These are phyloP conservation scores for Capronia americana DNA, from an alignment of 2,329 filamentous ascomycete genomes.

Conservation along the genomic window DNA sequence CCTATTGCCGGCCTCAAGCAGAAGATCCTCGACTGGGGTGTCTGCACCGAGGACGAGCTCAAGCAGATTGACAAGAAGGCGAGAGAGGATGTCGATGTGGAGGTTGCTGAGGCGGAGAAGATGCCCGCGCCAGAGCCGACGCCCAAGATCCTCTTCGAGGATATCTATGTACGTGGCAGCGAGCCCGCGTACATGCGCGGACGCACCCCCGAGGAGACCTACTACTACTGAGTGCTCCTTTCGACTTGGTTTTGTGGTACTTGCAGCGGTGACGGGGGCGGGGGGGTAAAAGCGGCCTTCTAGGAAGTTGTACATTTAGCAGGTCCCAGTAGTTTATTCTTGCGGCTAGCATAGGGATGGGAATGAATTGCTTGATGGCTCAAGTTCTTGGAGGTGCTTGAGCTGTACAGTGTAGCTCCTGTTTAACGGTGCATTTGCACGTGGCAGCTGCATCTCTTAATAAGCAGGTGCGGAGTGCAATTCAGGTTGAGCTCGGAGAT, in stretches of 20 bases:
- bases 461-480: background rate
- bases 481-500: background rate
- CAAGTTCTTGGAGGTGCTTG: background rate
- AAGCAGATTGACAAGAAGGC: constrained; percentile 96
- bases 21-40: constrained; percentile 95
- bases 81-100: constrained; percentile 80
- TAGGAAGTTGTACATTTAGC: constrained; percentile 30
- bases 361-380: constrained; percentile 2
- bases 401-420: background rate
- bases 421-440: background rate
- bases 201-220: constrained; percentile 89
- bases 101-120: constrained; percentile 87
- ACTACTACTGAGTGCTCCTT: constrained; percentile 65
- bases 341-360: constrained; percentile 17
- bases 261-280: constrained; percentile 7
- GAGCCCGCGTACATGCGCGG: constrained; percentile 90
- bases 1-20: constrained; percentile 97
- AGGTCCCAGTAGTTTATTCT: constrained; percentile 21
- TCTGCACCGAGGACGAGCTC: constrained; percentile 91
- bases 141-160: constrained; percentile 87
- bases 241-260: background rate
- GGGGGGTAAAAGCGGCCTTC: constrained; percentile 15
- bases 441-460: background rate
- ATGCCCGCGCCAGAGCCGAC: constrained; percentile 82
- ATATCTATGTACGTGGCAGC: constrained; percentile 88